Conservation (phyloP, 2,329 filamentous ascomycete genomes). For the Blastomyces percursus region DNA sequence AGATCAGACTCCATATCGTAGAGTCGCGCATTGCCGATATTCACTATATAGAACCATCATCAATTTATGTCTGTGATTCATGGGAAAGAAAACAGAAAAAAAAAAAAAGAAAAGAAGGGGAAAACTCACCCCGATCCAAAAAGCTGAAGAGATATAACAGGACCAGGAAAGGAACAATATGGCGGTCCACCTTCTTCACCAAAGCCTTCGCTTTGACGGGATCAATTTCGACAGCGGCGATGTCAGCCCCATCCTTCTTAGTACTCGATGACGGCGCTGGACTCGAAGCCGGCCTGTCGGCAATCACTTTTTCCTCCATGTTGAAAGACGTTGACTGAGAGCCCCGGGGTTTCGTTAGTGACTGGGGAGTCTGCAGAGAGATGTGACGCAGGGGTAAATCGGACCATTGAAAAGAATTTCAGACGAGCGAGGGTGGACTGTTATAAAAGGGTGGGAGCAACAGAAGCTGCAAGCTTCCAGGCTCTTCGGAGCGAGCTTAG, state of each 20-base stretch:
- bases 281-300: neutral
- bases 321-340: neutral
- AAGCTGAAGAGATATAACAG: conserved; percentile 60
- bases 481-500: neutral
- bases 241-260: conserved; percentile 5
- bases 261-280: neutral
- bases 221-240: conserved; percentile 18
- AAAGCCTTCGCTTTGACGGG: conserved; percentile 22
- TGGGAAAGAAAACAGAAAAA: neutral
- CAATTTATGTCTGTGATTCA: neutral
- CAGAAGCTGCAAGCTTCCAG: neutral
- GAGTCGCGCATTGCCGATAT: conserved; percentile 60
- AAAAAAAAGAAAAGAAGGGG: neutral
- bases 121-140: conserved; percentile 46
- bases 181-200: conserved; percentile 31
- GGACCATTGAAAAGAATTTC: neutral
- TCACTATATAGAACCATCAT: conserved; percentile 37
- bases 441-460: neutral
- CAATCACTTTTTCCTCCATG: neutral
- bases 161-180: conserved; percentile 33
- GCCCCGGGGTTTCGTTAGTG: neutral
- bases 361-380: neutral
- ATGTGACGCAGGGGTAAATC: neutral
- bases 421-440: neutral
- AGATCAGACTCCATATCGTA: conserved; percentile 55